A percentile compares a stretch with the other conserved stretches of the same genome.
Evolutionary conservation across 148 eudicot genomes (phyloP).

Genomic region (Talinum fruticosum): DNA sequence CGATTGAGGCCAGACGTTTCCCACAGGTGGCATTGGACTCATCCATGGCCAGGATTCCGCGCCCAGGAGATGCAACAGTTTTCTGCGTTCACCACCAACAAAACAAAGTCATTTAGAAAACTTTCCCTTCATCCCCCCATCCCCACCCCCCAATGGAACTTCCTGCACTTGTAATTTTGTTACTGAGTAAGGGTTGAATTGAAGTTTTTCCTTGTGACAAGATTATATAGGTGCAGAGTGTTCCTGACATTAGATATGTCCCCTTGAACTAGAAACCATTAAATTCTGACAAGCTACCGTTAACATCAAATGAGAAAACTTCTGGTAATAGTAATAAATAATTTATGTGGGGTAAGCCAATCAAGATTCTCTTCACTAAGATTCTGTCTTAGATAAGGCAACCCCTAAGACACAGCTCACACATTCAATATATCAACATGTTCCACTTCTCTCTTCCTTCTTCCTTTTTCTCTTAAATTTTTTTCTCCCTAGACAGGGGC

Average conservation of each 20-base stretch:
- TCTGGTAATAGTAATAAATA: background rate
- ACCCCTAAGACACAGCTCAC: background rate
- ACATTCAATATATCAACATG: background rate
- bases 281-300: background rate
- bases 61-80: slow-evolving; percentile 85
- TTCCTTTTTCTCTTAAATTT: background rate
- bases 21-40: slow-evolving; percentile 95
- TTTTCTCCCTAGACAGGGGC: too few relatives aligned
- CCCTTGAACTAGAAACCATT: background rate
- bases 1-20: slow-evolving; percentile 81
- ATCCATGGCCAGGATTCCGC: slow-evolving; percentile 91
- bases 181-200: too few relatives aligned
- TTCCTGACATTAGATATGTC: background rate
- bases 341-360: slow-evolving; percentile 2
- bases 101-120: background rate
- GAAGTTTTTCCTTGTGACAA: background rate
- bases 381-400: background rate
- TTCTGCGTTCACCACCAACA: slow-evolving; percentile 40
- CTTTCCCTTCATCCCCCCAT: too few relatives aligned
- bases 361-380: background rate
- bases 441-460: background rate
- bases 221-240: background rate
- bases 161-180: too few relatives aligned
- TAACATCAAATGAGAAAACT: background rate
- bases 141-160: too few relatives aligned